phyloP scores from a whole-genome alignment of 106 monocot species.

The Acorus calamus region DNA sequence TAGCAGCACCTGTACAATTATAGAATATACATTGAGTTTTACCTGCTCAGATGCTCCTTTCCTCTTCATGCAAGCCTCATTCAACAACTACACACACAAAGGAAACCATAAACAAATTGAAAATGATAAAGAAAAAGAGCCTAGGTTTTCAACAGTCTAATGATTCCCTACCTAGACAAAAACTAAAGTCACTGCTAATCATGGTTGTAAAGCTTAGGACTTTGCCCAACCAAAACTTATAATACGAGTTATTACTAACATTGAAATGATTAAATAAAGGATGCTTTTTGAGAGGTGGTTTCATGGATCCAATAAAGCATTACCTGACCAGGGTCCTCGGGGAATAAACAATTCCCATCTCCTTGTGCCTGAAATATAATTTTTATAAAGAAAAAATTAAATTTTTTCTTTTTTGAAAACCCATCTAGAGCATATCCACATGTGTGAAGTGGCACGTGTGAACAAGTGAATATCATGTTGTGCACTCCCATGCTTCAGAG shows the following conservation, averaged over 20 bases:
- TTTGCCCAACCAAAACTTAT: neutral
- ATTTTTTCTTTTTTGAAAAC: too few relatives aligned
- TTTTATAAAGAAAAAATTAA: neutral
- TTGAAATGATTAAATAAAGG: conserved; percentile 5
- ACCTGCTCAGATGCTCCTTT: conserved; percentile 20
- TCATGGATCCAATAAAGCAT: conserved; percentile 10
- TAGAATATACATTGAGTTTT: too few relatives aligned
- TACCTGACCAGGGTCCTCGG: conserved; percentile 72
- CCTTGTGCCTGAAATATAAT: conserved; percentile 36
- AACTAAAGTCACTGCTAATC: neutral
- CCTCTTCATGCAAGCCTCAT: conserved; percentile 30
- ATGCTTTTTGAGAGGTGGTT: neutral
- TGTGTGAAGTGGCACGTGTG: neutral
- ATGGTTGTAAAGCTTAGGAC: conserved; percentile 2
- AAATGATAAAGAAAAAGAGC: neutral
- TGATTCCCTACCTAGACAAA: neutral
- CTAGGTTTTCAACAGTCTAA: too few relatives aligned
- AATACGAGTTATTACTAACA: neutral
- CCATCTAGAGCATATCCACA: too few relatives aligned
- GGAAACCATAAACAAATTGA: neutral
- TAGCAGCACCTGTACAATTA: too few relatives aligned
- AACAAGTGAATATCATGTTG: too few relatives aligned
- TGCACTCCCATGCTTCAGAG: too few relatives aligned
- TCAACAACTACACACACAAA: conserved; percentile 20
- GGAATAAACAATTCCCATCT: conserved; percentile 54